Base-by-base conservation (phyloP, 1,139 yeast species). In the Debaryomyces sp. region DNA sequence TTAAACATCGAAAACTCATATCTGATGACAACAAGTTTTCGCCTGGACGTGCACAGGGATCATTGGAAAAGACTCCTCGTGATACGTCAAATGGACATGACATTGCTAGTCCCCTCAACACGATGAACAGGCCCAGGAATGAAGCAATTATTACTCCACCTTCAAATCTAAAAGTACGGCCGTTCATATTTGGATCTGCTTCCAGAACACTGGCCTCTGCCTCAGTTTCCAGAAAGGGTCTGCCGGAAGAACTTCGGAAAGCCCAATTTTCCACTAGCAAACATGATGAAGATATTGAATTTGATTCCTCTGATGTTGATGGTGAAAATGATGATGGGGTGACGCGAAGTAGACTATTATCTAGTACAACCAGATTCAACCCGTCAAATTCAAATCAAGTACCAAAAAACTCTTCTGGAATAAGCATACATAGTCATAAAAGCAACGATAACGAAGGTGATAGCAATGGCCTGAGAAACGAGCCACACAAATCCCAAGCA, bases 1-100 rank as follows among this genome's bases (percentile, higher is more conserved):
- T 63, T 12, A 50, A 59, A 24, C 52, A 50, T 23, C 50, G 55
- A 8, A 58, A 58, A 46, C 50, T 64, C 17, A 63, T 64, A 8
- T 52, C 63, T 1, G 66, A 62, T 26, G 60, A 62, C 34, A 62
- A 64, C 47, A 52, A 56, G 43, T 62, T 59, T 33, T 55, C 61
- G 0, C 66, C 67, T 2, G 50, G 50, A 24, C 44, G 42, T n/a
- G 44, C 32, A 30, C 30, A 17, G 12, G 33, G 6, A 7, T n/a
- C 37, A 6, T 12, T n/a, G 9, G 22, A 17, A n/a, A 23, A 12
- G 10, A 2, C n/a, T 6, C 5, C 22, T 17, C 18, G 18, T n/a
- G 26, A 17, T 41, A 10, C 36, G 9, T 32, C 41, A 10, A 35
- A 45, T 22, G 42, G 29, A 7, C 32, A 29, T 26, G 24, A 13